Evolutionary conservation across 2,329 filamentous ascomycete genomes (phyloP), one percentile per base, ranked within the genome.

Genomic region (Colletotrichum truncatum): DNA sequence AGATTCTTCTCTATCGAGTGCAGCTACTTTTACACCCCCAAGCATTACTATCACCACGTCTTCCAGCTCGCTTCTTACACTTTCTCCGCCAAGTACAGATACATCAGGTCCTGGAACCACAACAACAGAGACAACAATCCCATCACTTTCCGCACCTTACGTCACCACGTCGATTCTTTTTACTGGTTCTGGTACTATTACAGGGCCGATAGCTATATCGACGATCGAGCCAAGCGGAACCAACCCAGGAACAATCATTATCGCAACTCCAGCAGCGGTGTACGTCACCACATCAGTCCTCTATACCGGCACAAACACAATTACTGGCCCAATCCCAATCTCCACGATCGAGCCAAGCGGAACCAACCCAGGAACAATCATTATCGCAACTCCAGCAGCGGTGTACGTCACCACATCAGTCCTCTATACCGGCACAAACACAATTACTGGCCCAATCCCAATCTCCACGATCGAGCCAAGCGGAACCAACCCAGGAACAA

Each of bases 211-310:
- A 2, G 49, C 49, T 6, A 38, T 66, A 7, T 52, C 48, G 7
- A 68, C 59, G 9, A 39, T 65, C 4, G 7, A 49, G 2, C 52
- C 54, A 0, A 16, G 21, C 4, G 64, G 64, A 2, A 62, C 46
- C n/a, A 36, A n/a, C 3, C 45, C 53, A 18, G 64, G 64, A 3
- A 67, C 65, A 1, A 30, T 67, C 3, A 38, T 68, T 16, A 54
- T 68, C 14, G 43, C 36, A 16, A 45, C 30, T 11, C 25, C 43
- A 11, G 25, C 28, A 25, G 23, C 25, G 6, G 16, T 25, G 1
- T 48, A 25, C 23, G 43, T 48, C 23, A 48, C 43, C 11, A 48
- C 43, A 3, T 45, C 53, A 25, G n/a, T 56, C 23, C 28, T 18
- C 3, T 58, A 38, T 14, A 38, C 54, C 5, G 54, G 54, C 21